A percentile compares a stretch with the other conserved stretches of the same genome.
phyloP scores from a whole-genome alignment of 2,329 filamentous ascomycete genomes.

The Camillea tinctor region DNA sequence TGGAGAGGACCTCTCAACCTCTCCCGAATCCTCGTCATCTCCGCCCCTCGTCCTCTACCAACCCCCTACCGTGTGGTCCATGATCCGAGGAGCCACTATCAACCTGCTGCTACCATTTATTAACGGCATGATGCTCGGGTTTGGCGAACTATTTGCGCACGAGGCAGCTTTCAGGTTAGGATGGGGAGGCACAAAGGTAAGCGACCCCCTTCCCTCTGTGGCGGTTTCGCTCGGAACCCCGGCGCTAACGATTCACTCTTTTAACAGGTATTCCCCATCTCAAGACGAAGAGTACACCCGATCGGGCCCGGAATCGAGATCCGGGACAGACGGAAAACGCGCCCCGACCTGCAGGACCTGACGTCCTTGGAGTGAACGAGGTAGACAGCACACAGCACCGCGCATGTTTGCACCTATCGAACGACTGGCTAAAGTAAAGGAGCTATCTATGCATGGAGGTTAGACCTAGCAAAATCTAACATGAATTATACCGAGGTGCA shows the following conservation, averaged over 20 bases:
- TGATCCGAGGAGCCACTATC: constrained; percentile 86
- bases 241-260: neutral
- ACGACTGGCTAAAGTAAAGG: neutral
- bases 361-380: constrained; percentile 63
- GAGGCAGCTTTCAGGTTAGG: constrained; percentile 91
- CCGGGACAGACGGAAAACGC: constrained; percentile 61
- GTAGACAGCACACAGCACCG: neutral
- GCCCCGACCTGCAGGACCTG: constrained; percentile 61
- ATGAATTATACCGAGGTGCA: neutral
- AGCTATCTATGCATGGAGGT: neutral
- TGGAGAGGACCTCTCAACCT: constrained; percentile 59
- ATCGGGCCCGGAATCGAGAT: constrained; percentile 84
- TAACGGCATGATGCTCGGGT: constrained; percentile 97
- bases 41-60: constrained; percentile 80
- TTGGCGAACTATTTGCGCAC: constrained; percentile 94
- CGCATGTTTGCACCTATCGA: constrained; percentile 2
- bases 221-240: neutral
- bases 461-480: neutral
- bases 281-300: constrained; percentile 61
- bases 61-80: constrained; percentile 81
- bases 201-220: too few species aligned
- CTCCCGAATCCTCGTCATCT: constrained; percentile 61
- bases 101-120: constrained; percentile 94
- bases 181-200: constrained; percentile 91
- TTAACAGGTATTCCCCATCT: constrained; percentile 54